Percentiles rank a stretch among this genome's conserved stretches.
phyloP scores from a whole-genome alignment of 2,329 filamentous ascomycete genomes.

The Xylariaceae sp. region DNA sequence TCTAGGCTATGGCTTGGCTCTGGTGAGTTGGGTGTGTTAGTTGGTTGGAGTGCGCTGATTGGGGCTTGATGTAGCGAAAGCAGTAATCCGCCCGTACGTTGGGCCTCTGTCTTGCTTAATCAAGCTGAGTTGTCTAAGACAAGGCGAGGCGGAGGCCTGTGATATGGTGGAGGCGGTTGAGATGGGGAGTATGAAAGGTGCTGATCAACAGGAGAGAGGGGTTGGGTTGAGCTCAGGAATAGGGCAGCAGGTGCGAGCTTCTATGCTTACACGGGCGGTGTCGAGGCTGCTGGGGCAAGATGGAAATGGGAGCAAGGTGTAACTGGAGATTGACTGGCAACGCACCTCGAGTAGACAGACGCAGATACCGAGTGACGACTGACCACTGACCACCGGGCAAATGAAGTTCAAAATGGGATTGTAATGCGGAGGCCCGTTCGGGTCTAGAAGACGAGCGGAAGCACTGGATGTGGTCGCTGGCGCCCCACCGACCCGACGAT shows the following conservation, averaged over 20 bases:
- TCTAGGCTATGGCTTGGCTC: constrained; percentile 5
- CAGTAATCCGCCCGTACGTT: constrained; percentile 9
- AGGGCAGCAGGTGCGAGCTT: no score
- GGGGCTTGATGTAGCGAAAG: constrained; percentile 13
- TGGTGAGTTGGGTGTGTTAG: constrained; percentile 13
- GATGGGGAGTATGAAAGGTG: neutral
- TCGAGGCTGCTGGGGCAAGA: no score
- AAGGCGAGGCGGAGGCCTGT: neutral
- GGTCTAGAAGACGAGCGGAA: neutral
- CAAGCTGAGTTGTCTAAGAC: constrained; percentile 7
- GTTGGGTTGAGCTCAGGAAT: no score
- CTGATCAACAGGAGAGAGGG: no score
- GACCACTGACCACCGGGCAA: no score
- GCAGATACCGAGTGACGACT: neutral
- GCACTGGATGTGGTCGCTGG: neutral
- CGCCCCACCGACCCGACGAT: neutral
- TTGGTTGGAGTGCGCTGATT: constrained; percentile 13
- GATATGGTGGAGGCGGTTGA: neutral
- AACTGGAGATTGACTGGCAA: no score
- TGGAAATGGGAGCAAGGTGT: no score
- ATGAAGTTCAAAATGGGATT: constrained; percentile 8
- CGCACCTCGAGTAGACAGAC: neutral
- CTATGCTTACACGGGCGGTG: no score
- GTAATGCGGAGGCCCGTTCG: constrained; percentile 11
- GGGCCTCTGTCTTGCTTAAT: constrained; percentile 4